Conservation (phyloP, 2,329 filamentous ascomycete species). For the Coniochaeta ligniaria region DNA sequence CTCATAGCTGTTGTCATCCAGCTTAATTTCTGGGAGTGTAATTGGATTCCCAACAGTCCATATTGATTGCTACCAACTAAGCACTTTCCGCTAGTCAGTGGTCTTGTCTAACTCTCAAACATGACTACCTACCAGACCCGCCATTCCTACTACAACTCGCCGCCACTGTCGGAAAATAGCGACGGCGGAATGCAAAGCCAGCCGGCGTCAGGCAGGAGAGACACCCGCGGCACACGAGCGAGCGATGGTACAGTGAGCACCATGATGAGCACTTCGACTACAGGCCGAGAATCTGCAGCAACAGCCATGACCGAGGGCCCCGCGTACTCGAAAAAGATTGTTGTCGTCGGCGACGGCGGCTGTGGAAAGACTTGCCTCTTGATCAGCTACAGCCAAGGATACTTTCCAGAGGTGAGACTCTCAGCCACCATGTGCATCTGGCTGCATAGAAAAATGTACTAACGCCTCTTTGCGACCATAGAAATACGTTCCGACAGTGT, state of each 20-base stretch:
- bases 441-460: not conserved
- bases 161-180: conserved; percentile 13
- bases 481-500: conserved; percentile 99
- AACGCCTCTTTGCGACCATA: conserved; percentile 27
- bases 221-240: conserved; percentile 53
- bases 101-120: not conserved
- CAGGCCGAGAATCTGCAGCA: conserved; percentile 67
- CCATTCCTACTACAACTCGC: conserved; percentile 39
- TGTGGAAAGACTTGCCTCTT: conserved; percentile 98
- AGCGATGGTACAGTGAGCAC: conserved; percentile 91
- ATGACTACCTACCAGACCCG: conserved; percentile 34
- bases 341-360: conserved; percentile 94
- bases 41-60: not conserved
- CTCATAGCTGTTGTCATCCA: not conserved
- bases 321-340: conserved; percentile 97
- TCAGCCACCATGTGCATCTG: not conserved
- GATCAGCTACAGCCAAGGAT: conserved; percentile 98
- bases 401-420: conserved; percentile 84
- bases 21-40: not conserved
- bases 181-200: not conserved
- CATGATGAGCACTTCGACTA: conserved; percentile 57
- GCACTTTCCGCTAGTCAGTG: not conserved
- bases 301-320: conserved; percentile 88
- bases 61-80: not conserved
- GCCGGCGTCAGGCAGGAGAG: conserved; percentile 25